Evolutionary conservation across 306 rosid genomes (phyloP).

Genomic region (Quercus bicolor): DNA sequence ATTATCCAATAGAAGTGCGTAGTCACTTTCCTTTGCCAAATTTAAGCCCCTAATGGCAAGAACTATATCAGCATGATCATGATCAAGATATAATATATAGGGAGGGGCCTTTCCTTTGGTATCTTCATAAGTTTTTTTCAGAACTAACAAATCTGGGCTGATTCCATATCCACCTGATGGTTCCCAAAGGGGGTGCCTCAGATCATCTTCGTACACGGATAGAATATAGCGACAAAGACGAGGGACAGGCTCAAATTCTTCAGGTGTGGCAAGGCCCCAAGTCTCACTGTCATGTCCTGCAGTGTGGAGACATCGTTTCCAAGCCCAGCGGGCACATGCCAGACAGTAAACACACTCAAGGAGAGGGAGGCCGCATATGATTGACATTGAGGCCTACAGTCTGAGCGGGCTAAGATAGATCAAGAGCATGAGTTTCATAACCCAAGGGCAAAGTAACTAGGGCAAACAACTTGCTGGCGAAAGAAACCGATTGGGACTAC

Average conservation of each 20-base stretch:
- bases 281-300: constrained; percentile 96
- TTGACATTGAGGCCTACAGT: constrained; percentile 55
- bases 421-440: constrained; percentile 10
- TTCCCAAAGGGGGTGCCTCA: constrained; percentile 70
- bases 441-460: constrained; percentile 3
- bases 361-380: constrained; percentile 69
- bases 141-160: constrained; percentile 54
- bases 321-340: constrained; percentile 91
- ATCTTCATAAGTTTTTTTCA: constrained; percentile 55
- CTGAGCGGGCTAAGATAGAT: constrained; percentile 22
- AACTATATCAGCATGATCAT: constrained; percentile 68
- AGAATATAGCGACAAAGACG: constrained; percentile 87
- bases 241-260: constrained; percentile 85
- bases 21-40: constrained; percentile 85
- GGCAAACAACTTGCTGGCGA: not conserved
- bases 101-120: constrained; percentile 73
- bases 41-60: constrained; percentile 86
- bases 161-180: constrained; percentile 90
- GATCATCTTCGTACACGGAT: constrained; percentile 86
- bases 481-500: constrained; percentile 4
- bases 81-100: constrained; percentile 75
- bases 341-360: constrained; percentile 93
- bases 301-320: constrained; percentile 88
- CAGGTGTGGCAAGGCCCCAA: constrained; percentile 73
- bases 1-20: constrained; percentile 75